Base-by-base conservation (phyloP, 2,329 filamentous ascomycete genomes). In the Botrytis paeoniae region DNA sequence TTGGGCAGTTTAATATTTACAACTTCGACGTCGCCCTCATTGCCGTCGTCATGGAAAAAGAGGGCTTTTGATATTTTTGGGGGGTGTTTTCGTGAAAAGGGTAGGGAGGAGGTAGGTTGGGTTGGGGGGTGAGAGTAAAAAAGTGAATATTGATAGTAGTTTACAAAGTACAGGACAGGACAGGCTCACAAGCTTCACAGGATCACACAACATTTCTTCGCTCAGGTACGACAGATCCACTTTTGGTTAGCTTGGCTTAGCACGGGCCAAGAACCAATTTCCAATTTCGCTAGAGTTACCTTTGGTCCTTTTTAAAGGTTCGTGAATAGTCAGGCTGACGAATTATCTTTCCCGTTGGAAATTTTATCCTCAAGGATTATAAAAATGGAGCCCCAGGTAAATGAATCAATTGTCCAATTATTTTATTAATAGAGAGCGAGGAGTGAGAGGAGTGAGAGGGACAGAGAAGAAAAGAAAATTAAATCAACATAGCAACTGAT, bases 261-360 rank as follows among this genome's bases (percentile, higher is more conserved):
- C 69, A 71, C 69, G 59, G 69, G 43, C 69, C 69, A 71, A 62
- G 25, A 43, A 2, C 70, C 51, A 66, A 71, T 66, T 71, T 66
- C 70, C 54, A 71, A 71, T 71, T 59, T 71, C 70, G 70, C 70
- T 71, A 71, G 70, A 54, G 45, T 71, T 35, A 64, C 68, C 41
- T 61, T 43, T 37, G 39, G 39, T 61, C 59, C 32, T 57, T 37
- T 51, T 70, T 51, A 7, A 32, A 64, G 43, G 35, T 57, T 71
- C 48, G 60, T 65, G 45, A n/a, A 71, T 48, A 71, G 69, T 43
- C 41, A 29, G 60, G 62, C 62, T 60, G 70, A 72, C 70, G 70
- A 72, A 72, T 72, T 2, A 68, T 48, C 32, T 45, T 62, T 48
- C 29, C 39, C 16, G 65, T 29, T 59, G n/a, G 16, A 35, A 37